Evolutionary conservation across 2,329 filamentous ascomycete species (phyloP), one percentile per base, ranked within the genome.

Genomic region (Leptographium galeiforme): DNA sequence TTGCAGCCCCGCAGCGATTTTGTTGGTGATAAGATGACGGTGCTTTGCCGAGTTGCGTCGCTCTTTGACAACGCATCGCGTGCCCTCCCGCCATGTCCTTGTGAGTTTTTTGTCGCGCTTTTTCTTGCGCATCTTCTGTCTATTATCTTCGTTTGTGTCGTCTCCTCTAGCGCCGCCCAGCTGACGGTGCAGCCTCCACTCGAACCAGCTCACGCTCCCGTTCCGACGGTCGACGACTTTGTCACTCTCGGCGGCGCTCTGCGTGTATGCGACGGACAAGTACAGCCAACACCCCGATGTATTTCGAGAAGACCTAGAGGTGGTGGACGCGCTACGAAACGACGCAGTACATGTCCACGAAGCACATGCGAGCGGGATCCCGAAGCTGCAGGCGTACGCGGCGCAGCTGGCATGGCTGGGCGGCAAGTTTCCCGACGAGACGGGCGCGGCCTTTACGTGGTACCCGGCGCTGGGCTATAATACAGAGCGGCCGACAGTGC

Each of bases 231-330:
- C 89, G 51, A 82, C 86, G 58, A 77, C 84, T 54, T 75, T 95
- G 43, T 85, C 85, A 55, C 78, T 97, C 57, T 85, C 87, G 53
- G 76, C 81, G 57, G 86, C 89, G 50, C 89, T 98, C 66, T 89
- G 87, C 59, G 84, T 93, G 66, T 97, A 98, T 72, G 97, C 98
- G 64, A 95, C 89, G 57, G 85, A 82, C 68, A 96, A 97, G 76
- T 97, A 97, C 84, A 91, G 97, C 69, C 93, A 98, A 67, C 91
- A 95, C 66, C 91, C 93, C 38, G 89, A 96, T 68, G 95, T 95
- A 85, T 98, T 98, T 69, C 81, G 82, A 58, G 79, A 87, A 58
- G 93, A 98, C 71, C 81, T 82, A 55, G 82, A 90, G 64, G 79
- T 85, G 59, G 89, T 98, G 63, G 89, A 97, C 65, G 75, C 80